Evolutionary conservation across 202 grass and related monocot species (phyloP).

Genomic region (Brachypodium distachyon): DNA sequence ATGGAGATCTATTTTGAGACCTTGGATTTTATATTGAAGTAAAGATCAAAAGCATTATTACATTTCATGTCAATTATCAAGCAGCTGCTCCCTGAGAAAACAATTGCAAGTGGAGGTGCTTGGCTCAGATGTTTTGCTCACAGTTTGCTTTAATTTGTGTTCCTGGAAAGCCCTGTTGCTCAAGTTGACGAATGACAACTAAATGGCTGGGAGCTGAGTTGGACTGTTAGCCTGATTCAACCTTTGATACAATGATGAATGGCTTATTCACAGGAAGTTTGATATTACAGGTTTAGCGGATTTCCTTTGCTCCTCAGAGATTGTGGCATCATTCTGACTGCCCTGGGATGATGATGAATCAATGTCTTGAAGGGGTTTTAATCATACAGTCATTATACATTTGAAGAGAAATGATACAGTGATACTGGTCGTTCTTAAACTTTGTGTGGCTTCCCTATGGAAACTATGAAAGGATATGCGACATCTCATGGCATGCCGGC

Average conservation of each 20-base stretch:
- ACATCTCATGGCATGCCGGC: not conserved
- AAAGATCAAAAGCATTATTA: not conserved
- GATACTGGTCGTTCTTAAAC: not conserved
- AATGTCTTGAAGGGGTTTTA: not conserved
- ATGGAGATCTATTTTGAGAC: not conserved
- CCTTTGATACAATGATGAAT: not conserved
- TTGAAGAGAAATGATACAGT: not conserved
- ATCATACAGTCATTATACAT: not conserved
- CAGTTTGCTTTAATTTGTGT: conserved; percentile 29
- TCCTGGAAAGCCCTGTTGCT: conserved; percentile 31
- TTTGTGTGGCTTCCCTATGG: not conserved
- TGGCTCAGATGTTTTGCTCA: conserved; percentile 26
- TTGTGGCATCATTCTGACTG: not conserved
- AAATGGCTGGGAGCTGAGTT: not conserved
- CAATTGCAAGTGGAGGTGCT: not conserved
- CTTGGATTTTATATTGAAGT: not conserved
- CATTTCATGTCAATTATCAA: not conserved
- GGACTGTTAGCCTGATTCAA: not conserved
- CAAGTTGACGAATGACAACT: conserved; percentile 11
- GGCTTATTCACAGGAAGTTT: not conserved
- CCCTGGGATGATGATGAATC: not conserved
- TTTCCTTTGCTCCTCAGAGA: not conserved
- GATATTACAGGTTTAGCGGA: not conserved
- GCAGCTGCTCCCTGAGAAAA: not conserved
- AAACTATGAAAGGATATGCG: not conserved